Evolutionary conservation across 139 green algal genomes (phyloP), one percentile per base, ranked within the genome.

Genomic region (Chlorella sorokiniana): DNA sequence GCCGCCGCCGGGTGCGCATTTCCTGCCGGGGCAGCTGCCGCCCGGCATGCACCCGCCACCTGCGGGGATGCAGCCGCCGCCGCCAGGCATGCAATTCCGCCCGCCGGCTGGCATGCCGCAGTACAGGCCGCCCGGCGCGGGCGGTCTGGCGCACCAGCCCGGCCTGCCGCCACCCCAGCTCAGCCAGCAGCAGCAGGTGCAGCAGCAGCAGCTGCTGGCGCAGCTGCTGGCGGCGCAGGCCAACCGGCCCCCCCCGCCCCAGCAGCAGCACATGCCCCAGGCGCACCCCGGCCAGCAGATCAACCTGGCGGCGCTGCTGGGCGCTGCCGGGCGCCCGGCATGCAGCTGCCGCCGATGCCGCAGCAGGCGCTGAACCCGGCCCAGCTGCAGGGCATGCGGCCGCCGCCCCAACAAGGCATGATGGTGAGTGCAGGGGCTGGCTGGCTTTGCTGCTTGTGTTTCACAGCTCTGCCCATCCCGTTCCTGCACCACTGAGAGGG

Each of bases 251-350:
- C 75, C 40, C n/a, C 63, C n/a, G 63, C 63, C n/a, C 5, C 63
- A 40, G 41, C 75, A 31, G 29, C 35, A 69, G 73, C 73, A 69
- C 27, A 54, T 31, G 27, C 45, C 35, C 22, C 54, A 62, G 40
- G 73, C 69, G 73, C 73, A 79, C 37, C 52, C 73, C 1, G 73
- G 73, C 31, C 75, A 81, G 75, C 75, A 81, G 75, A 61, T 81
- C 40, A 71, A 81, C 59, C 38, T 81, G 59, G 75, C 75, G 1
- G 75, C 75, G 4, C 75, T 81, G 40, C 75, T 81, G 75, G 59
- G 59, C n/a, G 59, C 52, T 27, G 52, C 52, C 1, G 37, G 56
- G 29, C 41, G 31, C 56, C 38, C 9, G 40, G 59, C 59, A 59
- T 70, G 75, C 75, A 70, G 40, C 59, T 69, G 52, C 73, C 48